phyloP scores from a whole-genome alignment of 2,329 filamentous ascomycete species.

The Hawksworthiomyces lignivorus region DNA sequence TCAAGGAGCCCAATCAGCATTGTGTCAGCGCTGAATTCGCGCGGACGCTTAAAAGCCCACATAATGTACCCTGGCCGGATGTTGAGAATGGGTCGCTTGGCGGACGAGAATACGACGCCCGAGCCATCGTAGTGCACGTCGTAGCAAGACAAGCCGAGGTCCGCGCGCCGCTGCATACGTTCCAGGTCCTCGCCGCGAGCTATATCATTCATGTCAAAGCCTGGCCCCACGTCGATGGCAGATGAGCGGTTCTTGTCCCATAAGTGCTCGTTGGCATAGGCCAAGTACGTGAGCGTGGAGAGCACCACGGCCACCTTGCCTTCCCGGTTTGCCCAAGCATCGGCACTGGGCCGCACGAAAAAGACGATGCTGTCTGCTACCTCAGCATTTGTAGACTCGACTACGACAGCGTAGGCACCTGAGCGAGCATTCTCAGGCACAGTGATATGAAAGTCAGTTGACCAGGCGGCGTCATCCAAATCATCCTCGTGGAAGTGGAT shows the following conservation, averaged over 20 bases:
- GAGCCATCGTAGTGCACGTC: constrained; percentile 30
- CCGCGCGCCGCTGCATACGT: constrained; percentile 11
- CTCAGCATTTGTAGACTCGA: neutral
- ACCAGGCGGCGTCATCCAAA: constrained; percentile 9
- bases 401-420: constrained; percentile 7
- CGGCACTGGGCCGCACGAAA: constrained; percentile 1
- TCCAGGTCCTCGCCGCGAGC: neutral
- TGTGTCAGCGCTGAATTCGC: constrained; percentile 28
- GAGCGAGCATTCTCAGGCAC: constrained; percentile 2
- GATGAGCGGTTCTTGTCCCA: constrained; percentile 3
- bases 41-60: constrained; percentile 27
- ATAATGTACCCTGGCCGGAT: constrained; percentile 26
- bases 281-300: constrained; percentile 8
- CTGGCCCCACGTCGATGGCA: neutral
- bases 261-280: constrained; percentile 10
- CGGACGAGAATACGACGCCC: constrained; percentile 23
- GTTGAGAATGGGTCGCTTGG: constrained; percentile 28
- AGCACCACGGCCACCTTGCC: constrained; percentile 3
- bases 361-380: constrained; percentile 1
- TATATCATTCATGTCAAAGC: neutral
- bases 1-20: constrained; percentile 28
- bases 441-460: constrained; percentile 2
- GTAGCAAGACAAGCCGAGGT: constrained; percentile 29
- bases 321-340: neutral
- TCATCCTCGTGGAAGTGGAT: constrained; percentile 13